Evolutionary conservation across 176 grass and related monocot species (phyloP).

Genomic region (Leersia perrieri): DNA sequence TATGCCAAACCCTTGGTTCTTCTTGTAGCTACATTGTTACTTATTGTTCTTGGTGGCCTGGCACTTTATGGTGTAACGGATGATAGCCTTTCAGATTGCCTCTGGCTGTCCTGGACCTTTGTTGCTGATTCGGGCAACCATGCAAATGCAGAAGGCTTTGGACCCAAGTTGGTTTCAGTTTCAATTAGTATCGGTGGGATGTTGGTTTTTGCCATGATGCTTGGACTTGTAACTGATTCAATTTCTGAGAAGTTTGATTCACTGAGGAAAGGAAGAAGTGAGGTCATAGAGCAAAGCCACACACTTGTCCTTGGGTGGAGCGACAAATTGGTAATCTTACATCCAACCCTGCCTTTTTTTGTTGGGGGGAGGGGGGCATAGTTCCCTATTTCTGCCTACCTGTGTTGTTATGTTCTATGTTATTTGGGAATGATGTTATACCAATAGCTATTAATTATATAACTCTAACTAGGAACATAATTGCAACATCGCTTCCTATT

Average conservation of each 20-base stretch:
- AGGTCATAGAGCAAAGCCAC: conserved; percentile 67
- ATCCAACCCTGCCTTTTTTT: neutral
- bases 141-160: conserved; percentile 55
- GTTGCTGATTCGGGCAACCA: conserved; percentile 77
- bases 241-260: conserved; percentile 88
- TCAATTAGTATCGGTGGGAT: conserved; percentile 77
- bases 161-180: conserved; percentile 73
- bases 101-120: conserved; percentile 76
- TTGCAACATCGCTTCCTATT: neutral
- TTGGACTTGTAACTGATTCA: conserved; percentile 73
- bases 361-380: too few species aligned
- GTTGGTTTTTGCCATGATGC: conserved; percentile 86
- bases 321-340: conserved; percentile 58
- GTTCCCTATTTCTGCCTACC: neutral
- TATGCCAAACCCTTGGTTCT: conserved; percentile 74
- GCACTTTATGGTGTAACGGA: conserved; percentile 67
- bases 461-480: neutral
- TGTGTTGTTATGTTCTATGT: neutral
- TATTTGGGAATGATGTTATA: neutral
- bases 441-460: neutral
- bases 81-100: conserved; percentile 60
- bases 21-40: conserved; percentile 61
- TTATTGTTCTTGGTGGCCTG: conserved; percentile 61
- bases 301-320: conserved; percentile 80
- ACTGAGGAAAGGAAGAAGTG: conserved; percentile 75